Base-by-base conservation (phyloP, 1,284 basidiomycete genomes). In the Rhizoctonia solani region DNA sequence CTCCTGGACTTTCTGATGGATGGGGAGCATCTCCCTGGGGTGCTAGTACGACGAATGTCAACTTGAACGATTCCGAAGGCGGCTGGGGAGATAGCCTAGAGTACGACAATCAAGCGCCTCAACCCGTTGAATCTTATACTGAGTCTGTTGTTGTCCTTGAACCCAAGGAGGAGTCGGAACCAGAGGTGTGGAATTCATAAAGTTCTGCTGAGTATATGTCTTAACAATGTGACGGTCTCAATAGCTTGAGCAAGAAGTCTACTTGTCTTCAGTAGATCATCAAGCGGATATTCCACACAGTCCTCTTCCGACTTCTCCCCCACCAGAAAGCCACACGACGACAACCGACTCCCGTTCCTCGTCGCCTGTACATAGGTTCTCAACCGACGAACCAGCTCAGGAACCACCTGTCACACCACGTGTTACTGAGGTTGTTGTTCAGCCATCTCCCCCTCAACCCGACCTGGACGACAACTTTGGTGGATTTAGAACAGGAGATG, bases 11-110 rank as follows among this genome's bases (percentile, higher is more conserved):
- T 41, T 65, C 59, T 30, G 59, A 65, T 42, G 47, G 34, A 29
- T 65, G 59, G 59, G 49, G 34, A 29, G 34, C 37, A n/a, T 29
- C 59, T 14, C 16, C 49, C 37, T 65, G 59, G 59, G 59, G 37
- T n/a, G 37, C 32, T 32, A 53, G 3, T 16, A 50, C 47, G 14
- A 16, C 16, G 16, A 50, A 41, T 42, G 30, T 37, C n/a, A 25
- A 6, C 32, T 34, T 39, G 21, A 49, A 53, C n/a, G 59, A 65
- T 19, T 41, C 59, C 44, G 59, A 49, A 44, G 47, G 59, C 21
- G 59, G 59, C 34, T 65, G 59, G 59, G 59, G 59, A 30, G 21
- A 49, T 44, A 65, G 59, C 32, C 59, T 65, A 65, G 59, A 65
- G 27, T 65, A 65, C 21, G 30, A 65, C 21, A 34, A 52, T 41